Base-by-base conservation (phyloP, 2,329 filamentous ascomycete genomes). In the Penicillium sp. region DNA sequence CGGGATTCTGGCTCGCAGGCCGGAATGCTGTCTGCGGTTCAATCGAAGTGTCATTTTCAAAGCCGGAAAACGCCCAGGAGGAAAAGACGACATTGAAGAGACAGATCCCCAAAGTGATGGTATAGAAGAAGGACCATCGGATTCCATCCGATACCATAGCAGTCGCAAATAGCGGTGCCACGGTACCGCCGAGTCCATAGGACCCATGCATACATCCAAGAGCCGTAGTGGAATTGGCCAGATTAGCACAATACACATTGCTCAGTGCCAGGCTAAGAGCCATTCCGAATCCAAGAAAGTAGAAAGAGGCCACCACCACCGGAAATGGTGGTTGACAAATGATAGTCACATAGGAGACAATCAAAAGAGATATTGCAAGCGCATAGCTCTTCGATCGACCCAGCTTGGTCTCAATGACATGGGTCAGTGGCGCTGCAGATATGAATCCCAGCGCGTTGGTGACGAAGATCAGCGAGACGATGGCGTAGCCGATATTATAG, bases 391-490 rank as follows among this genome's bases (percentile, higher is more conserved):
- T 78, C 3, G 79, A 78, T 32, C 82, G 75, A 6, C 86, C 85
- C 2, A 88, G 62, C 13, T 73, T 74, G 4, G 67, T 64, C 37
- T 80, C 73, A 3, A 88, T 66, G 1, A 66, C 61, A 52, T 88
- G 81, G n/a, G 82, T 74, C 44, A 82, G 71, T 25, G 81, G 75
- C 1, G 85, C 85, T 1, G 83, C 82, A 9, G 74, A 61, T 54
- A 93, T 80, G 65, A 87, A 93, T 11, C 86, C 86, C 3, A 82
- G 48, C 0, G 86, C 85, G 51, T 85, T 85, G 30, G 81, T 77
- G 18, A 92, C 75, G 67, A 92, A 93, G 54, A 93, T 85, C 25
- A 90, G 69, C 2, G 86, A 90, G 2, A 92, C 84, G 6, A 86
- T 65, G 2, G 80, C 82, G 59, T 92, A 90, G 28, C 81, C 82